Conservation (phyloP, 1,284 basidiomycete species). For the Rhizoctonia solani region DNA sequence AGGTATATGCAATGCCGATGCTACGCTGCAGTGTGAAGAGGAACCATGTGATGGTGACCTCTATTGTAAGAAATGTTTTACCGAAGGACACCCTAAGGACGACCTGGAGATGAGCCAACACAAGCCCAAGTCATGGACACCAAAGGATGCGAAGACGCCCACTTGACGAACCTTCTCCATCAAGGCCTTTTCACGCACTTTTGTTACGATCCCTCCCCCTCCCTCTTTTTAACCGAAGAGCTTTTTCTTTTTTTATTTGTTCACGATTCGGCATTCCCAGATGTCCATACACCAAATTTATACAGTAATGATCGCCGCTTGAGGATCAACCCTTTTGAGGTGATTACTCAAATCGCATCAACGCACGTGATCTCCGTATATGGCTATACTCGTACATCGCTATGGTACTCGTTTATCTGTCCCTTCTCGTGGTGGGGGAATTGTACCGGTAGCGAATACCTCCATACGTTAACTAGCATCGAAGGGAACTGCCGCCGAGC, state of each 20-base stretch:
- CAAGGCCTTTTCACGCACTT: neutral
- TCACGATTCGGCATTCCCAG: too few species aligned
- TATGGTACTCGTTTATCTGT: too few species aligned
- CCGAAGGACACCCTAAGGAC: conserved; percentile 31
- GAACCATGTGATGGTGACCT: conserved; percentile 35
- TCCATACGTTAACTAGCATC: too few species aligned
- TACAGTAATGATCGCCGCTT: too few species aligned
- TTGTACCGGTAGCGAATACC: too few species aligned
- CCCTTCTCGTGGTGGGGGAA: too few species aligned
- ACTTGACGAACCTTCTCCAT: neutral
- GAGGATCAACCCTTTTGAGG: too few species aligned
- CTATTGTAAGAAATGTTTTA: conserved; percentile 37
- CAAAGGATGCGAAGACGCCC: conserved; percentile 22
- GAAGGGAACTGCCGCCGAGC: conserved; percentile 15
- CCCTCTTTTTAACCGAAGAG: neutral
- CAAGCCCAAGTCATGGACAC: conserved; percentile 32
- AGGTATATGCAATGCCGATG: conserved; percentile 38
- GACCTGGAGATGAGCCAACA: conserved; percentile 32
- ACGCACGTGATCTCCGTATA: too few species aligned
- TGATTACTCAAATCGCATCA: too few species aligned
- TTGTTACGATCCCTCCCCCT: neutral
- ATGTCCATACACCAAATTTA: too few species aligned
- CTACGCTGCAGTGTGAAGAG: conserved; percentile 21
- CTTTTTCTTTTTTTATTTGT: too few species aligned
- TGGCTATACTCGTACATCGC: too few species aligned